Base-by-base conservation (phyloP, 495 filamentous ascomycete species). In the Hypoxylon fuscum region DNA sequence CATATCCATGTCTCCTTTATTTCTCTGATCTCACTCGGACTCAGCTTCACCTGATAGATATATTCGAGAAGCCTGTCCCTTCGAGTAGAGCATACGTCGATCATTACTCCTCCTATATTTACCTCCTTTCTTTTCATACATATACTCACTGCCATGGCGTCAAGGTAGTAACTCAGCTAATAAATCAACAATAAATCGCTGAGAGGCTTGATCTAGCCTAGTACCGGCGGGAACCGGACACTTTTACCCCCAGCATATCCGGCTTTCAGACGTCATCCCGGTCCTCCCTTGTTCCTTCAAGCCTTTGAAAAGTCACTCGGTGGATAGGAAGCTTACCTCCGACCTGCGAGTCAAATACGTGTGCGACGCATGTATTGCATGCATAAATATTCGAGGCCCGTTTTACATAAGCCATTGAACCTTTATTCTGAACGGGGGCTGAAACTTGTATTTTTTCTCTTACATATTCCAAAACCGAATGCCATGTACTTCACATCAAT, bases 381-480 rank as follows among this genome's bases (percentile, higher is more conserved):
- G n/a, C n/a, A n/a, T n/a, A n/a, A n/a, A n/a, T 56, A 60, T 61
- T 15, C 40, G 14, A 58, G 25, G 48, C 41, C 34, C 29, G 41
- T 14, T 65, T 55, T 61, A 55, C 62, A 66, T 66, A 67, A 66
- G 40, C 56, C 32, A 40, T 49, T 31, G 2, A 17, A 37, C 12
- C 21, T 47, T 57, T 55, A 17, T 48, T 51, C 42, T 46, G 12
- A 12, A 55, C 40, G 34, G 42, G 44, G 37, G 18, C 14, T 40
- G 10, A 15, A 64, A 17, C 29, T 4, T 35, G 4, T 38, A 27
- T 4, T 27, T 23, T 65, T 55, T 35, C 25, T 55, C 32, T 35
- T 53, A 48, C 43, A 40, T 42, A 17, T 14, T 27, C 37, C 17
- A 40, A 27, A 42, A 3, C 7, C 27, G 4, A 35, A 14, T 32